phyloP scores from a whole-genome alignment of 2,329 filamentous ascomycete species.

The Penicillium sp. region DNA sequence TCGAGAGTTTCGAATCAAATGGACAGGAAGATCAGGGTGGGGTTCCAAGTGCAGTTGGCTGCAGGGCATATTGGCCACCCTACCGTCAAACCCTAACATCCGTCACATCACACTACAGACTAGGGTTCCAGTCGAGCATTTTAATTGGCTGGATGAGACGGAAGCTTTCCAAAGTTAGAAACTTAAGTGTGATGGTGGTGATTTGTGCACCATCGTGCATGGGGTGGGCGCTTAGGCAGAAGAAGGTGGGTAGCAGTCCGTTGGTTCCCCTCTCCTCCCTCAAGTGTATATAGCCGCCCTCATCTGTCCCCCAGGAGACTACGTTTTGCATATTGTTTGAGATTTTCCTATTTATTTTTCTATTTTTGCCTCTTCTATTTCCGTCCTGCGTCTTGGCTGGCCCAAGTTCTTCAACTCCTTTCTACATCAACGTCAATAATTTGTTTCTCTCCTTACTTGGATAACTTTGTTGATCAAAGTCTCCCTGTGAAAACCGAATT shows the following conservation, averaged over 20 bases:
- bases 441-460: conserved; percentile 2
- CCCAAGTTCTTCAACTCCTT: conserved; percentile 34
- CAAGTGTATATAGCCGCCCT: conserved; percentile 37
- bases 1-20: background rate
- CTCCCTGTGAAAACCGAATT: conserved; percentile 6
- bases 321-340: conserved; percentile 32
- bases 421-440: conserved; percentile 21
- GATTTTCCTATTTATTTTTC: conserved; percentile 28
- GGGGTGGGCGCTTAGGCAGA: conserved; percentile 19
- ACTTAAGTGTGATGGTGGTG: conserved; percentile 22
- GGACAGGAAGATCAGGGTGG: background rate
- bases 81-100: conserved; percentile 6
- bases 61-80: conserved; percentile 9
- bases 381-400: conserved; percentile 43
- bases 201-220: conserved; percentile 23
- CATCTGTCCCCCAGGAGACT: conserved; percentile 11
- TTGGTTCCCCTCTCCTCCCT: conserved; percentile 6
- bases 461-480: conserved; percentile 39
- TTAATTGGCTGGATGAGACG: conserved; percentile 10
- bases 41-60: conserved; percentile 7
- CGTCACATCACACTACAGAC: conserved; percentile 1
- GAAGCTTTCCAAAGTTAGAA: conserved; percentile 12
- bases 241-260: background rate
- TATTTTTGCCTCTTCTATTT: conserved; percentile 36
- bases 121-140: background rate